These are phyloP conservation scores for Harrya chromipes DNA, from an alignment of 768 basidiomycete species.

Conservation along the genomic window DNA sequence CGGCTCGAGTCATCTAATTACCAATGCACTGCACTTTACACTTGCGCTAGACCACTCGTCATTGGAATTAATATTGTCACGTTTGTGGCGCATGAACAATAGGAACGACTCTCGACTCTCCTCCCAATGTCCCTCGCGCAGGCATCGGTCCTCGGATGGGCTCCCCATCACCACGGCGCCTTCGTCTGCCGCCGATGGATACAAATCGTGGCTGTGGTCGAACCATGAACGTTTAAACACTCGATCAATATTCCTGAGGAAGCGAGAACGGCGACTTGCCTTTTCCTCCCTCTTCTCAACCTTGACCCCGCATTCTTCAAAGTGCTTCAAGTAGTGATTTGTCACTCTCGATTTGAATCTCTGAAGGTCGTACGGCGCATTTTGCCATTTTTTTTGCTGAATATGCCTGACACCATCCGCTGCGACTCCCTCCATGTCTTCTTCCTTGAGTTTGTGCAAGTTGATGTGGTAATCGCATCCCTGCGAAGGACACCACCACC, in stretches of 20 bases:
- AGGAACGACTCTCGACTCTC: constrained; percentile 25
- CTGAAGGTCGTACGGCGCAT: constrained; percentile 30
- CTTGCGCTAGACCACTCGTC: background rate
- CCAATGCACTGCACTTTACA: background rate
- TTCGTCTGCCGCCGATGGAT: constrained; percentile 5
- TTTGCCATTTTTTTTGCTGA: constrained; percentile 34
- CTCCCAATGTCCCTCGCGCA: constrained; percentile 18
- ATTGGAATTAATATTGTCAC: constrained; percentile 1
- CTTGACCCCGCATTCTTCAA: constrained; percentile 18
- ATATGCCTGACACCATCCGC: constrained; percentile 22
- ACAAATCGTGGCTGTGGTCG: constrained; percentile 13
- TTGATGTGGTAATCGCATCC: constrained; percentile 46
- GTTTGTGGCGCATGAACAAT: constrained; percentile 18
- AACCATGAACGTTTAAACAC: background rate
- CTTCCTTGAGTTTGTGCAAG: constrained; percentile 39
- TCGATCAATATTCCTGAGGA: background rate
- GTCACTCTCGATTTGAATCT: constrained; percentile 26
- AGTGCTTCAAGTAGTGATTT: constrained; percentile 27
- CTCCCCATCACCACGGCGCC: background rate
- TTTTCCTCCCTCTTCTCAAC: constrained; percentile 14
- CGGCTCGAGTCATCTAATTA: background rate
- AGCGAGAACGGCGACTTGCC: constrained; percentile 9
- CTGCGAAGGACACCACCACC: constrained; percentile 50
- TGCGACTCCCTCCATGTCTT: constrained; percentile 29
- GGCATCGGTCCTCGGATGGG: constrained; percentile 24